Evolutionary conservation across 2,329 filamentous ascomycete genomes (phyloP).

Genomic region (Ophiostoma ips): DNA sequence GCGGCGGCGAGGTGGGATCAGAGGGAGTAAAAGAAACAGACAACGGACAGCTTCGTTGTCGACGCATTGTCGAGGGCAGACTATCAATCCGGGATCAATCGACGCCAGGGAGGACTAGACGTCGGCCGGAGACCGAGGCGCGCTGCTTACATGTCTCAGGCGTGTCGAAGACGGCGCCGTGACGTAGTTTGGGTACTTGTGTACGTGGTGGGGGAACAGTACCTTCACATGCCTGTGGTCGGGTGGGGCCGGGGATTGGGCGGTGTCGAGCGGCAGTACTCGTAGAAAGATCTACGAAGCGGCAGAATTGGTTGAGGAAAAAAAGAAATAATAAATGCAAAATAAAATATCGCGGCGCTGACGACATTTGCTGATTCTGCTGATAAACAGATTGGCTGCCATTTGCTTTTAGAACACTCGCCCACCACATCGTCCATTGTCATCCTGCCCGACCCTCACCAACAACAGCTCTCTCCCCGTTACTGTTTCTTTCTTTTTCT

Average conservation of each 20-base stretch:
- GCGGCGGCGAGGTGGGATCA: not conserved
- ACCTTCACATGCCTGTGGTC: slow-evolving; percentile 3
- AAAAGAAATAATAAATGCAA: not conserved
- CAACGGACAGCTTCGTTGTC: not conserved
- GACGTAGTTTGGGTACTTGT: slow-evolving; percentile 9
- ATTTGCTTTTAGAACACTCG: slow-evolving; percentile 5
- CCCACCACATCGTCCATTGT: not conserved
- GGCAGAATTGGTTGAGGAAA: not conserved
- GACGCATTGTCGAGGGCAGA: not conserved
- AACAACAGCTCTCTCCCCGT: no score
- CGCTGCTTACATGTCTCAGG: not conserved
- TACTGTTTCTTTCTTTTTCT: not conserved
- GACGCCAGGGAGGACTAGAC: not conserved
- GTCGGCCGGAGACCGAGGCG: not conserved
- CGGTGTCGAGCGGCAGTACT: not conserved
- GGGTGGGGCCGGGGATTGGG: slow-evolving; percentile 3
- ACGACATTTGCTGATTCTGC: not conserved
- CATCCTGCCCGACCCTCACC: not conserved
- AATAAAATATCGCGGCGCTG: slow-evolving; percentile 7
- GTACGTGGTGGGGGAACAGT: not conserved
- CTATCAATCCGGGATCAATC: not conserved
- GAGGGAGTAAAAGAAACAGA: not conserved
- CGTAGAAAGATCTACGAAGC: not conserved
- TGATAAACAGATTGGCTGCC: slow-evolving; percentile 6
- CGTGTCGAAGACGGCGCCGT: not conserved